Evolutionary conservation across 441 rosid genomes (phyloP).

Genomic region (Iberis amara): DNA sequence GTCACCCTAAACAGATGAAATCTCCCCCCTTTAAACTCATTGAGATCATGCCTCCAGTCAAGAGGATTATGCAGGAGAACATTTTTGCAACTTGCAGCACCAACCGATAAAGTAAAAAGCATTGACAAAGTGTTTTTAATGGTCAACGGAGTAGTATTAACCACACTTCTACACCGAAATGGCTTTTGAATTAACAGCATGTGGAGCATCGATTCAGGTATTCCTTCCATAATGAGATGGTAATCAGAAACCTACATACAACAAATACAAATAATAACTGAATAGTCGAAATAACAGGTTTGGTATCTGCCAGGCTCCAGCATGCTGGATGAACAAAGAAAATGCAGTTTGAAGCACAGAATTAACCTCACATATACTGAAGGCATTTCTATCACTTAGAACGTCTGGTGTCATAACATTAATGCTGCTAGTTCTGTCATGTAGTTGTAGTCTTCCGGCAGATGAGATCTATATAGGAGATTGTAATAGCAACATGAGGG

Average conservation of each 20-base stretch:
- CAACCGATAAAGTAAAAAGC: slow-evolving; percentile 39
- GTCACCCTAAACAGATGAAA: slow-evolving; percentile 60
- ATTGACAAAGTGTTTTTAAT: slow-evolving; percentile 36
- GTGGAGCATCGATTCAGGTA: slow-evolving; percentile 38
- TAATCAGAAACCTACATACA: slow-evolving; percentile 59
- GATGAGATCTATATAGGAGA: slow-evolving; percentile 48
- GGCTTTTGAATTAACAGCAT: slow-evolving; percentile 30
- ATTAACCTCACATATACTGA: slow-evolving; percentile 59
- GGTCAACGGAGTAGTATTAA: slow-evolving; percentile 31
- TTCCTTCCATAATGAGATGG: slow-evolving; percentile 51
- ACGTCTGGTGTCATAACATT: slow-evolving; percentile 67
- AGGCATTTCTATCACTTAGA: slow-evolving; percentile 45
- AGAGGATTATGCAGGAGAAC: slow-evolving; percentile 35
- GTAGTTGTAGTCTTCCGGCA: slow-evolving; percentile 72
- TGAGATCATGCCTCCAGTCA: slow-evolving; percentile 31
- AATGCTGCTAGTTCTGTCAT: slow-evolving; percentile 65
- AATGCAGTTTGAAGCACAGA: slow-evolving; percentile 11
- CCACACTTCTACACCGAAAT: slow-evolving; percentile 49
- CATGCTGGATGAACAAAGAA: slow-evolving; percentile 23
- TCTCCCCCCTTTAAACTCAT: slow-evolving; percentile 41
- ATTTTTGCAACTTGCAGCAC: slow-evolving; percentile 38
- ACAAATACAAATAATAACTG: slow-evolving; percentile 24
- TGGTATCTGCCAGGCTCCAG: slow-evolving; percentile 14
- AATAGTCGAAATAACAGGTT: slow-evolving; percentile 13
- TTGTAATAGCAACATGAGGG: slow-evolving; percentile 24